A percentile compares a stretch with the other conserved stretches of the same genome.
Evolutionary conservation across 148 eudicot genomes (phyloP).

Genomic region (Pharnaceum exiguum): DNA sequence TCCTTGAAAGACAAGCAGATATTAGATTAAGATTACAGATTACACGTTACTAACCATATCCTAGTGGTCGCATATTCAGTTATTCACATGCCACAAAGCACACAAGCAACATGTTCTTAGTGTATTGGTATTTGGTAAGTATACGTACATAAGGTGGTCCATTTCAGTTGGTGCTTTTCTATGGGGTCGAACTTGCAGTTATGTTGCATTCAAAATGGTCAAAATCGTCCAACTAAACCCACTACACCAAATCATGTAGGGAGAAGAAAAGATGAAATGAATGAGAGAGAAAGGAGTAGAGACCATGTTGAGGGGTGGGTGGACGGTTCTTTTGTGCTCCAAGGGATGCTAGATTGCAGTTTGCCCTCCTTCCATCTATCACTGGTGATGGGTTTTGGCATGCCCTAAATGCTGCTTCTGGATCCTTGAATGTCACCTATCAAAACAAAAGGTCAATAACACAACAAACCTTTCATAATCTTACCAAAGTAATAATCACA

Average conservation of each 20-base stretch:
- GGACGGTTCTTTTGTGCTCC: constrained; percentile 45
- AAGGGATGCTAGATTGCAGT: constrained; percentile 55
- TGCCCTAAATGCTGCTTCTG: constrained; percentile 57
- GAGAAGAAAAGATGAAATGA: not conserved
- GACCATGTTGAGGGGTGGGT: constrained; percentile 33
- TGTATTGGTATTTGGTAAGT: not conserved
- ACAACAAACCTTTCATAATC: not conserved
- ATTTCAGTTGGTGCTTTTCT: constrained; percentile 12
- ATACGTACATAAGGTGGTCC: constrained; percentile 19
- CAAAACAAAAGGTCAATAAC: not conserved
- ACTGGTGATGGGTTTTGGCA: constrained; percentile 53
- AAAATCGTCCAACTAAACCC: constrained; percentile 21
- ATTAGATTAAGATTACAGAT: too few species aligned
- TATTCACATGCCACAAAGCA: too few species aligned
- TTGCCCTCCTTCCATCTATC: constrained; percentile 56
- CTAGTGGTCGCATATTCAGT: not conserved
- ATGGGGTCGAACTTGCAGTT: constrained; percentile 15
- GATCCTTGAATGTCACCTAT: constrained; percentile 58
- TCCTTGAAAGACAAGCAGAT: too few species aligned
- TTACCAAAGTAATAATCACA: not conserved
- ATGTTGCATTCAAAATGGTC: constrained; percentile 18
- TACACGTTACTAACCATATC: not conserved
- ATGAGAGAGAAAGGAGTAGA: not conserved
- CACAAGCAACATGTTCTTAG: constrained; percentile 3
- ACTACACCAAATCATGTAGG: not conserved